Base-by-base conservation (phyloP, 2,329 filamentous ascomycete genomes). In the Trichoderma breve region DNA sequence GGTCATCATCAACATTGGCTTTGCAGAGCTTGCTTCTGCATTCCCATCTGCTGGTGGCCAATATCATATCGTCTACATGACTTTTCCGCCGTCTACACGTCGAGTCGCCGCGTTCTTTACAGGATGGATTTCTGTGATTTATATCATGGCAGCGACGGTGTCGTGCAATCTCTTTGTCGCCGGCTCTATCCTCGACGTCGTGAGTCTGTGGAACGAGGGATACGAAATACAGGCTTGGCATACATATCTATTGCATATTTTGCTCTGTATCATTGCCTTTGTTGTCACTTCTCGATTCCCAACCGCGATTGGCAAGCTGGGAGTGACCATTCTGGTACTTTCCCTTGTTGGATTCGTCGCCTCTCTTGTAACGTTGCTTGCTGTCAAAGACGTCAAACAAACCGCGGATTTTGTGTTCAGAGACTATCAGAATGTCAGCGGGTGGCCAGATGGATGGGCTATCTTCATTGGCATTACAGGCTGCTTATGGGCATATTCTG, bases 81-180 rank as follows among this genome's bases (percentile, higher is more conserved):
- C 70, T 0, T 77, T 77, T 57, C 75, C 76, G 1, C 67, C 74
- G 2, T 73, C 76, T 9, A 76, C 74, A 6, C 74, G 76, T 12
- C 76, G 69, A 14, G 68, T 73, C 24, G 76, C 76, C 3, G 76
- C 76, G 0, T 77, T 77, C 51, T 76, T 76, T 47, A 77, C 76
- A 0, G 76, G 73, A 0, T 77, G 76, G 76, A 73, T 76, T 11
- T 72, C 75, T 5, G 74, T 77, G 21, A 76, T 77, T 39, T 77
- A 76, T 43, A 76, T 77, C 61, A 77, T 77, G 76, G 73, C 76
- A 1, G 76, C 74, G 4, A 69, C 73, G 1, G 76, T 75, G 0
- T 77, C 76, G 11, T 77, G 76, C 70, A 77, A 77, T 34, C 76
- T 77, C 66, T 77, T 77, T 60, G 76, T 74, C 14, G 76, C 76